phyloP scores from a whole-genome alignment of 768 basidiomycete species.

The Pleurotus citrinopileatus region DNA sequence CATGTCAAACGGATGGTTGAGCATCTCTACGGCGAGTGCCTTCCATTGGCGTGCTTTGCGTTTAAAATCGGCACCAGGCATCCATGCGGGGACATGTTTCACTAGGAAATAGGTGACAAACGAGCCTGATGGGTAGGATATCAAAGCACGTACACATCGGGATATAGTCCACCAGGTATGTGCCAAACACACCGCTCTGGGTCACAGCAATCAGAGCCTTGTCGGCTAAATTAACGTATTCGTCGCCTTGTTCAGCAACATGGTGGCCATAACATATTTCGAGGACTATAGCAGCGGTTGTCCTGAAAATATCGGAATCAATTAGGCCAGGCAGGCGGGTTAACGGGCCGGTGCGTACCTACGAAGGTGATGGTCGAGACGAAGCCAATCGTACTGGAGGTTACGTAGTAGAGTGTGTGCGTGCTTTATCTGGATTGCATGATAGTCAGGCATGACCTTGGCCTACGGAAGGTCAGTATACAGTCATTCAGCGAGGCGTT shows the following conservation, averaged over 20 bases:
- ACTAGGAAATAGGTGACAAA: slow-evolving; percentile 36
- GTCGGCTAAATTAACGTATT: slow-evolving; percentile 2
- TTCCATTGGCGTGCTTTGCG: slow-evolving; percentile 39
- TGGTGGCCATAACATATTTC: slow-evolving; percentile 54
- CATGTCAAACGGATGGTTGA: slow-evolving; percentile 40
- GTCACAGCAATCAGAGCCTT: background rate
- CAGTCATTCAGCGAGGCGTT: background rate
- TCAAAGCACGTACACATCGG: slow-evolving; percentile 43
- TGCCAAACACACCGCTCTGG: slow-evolving; percentile 1
- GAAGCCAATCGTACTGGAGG: slow-evolving; percentile 13
- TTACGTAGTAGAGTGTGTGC: slow-evolving; percentile 29
- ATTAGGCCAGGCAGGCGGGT: slow-evolving; percentile 3
- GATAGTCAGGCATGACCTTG: slow-evolving; percentile 20
- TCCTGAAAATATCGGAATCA: too few relatives aligned
- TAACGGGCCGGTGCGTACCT: slow-evolving; percentile 29
- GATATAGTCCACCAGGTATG: slow-evolving; percentile 29
- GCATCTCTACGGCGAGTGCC: slow-evolving; percentile 33
- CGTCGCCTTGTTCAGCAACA: slow-evolving; percentile 14
- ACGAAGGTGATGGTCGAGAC: slow-evolving; percentile 28
- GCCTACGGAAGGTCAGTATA: background rate
- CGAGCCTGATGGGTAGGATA: slow-evolving; percentile 46
- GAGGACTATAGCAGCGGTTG: slow-evolving; percentile 53
- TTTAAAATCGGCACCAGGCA: slow-evolving; percentile 57
- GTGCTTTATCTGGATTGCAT: slow-evolving; percentile 26
- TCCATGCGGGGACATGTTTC: slow-evolving; percentile 49